Base-by-base conservation (phyloP, 495 filamentous ascomycete genomes). In the Cercophora sp. region DNA sequence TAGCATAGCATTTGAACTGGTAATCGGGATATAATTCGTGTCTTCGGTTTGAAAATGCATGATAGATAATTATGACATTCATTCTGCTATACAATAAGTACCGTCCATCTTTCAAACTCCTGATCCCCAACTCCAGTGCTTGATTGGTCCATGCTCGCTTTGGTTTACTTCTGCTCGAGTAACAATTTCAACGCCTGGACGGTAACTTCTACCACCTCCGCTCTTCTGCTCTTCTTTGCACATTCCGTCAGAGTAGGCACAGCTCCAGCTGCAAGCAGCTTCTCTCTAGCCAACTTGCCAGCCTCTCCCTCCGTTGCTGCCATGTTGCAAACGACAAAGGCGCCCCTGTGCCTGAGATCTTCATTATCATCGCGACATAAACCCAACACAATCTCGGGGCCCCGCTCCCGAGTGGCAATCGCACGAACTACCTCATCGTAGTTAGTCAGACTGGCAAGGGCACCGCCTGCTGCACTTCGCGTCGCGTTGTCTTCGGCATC, bases 401-500 rank as follows among this genome's bases (percentile, higher is more conserved):
- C 88, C 10, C 85, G 72, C 20, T 90, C 79, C 36, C 82, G 75
- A 32, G 79, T 79, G 53, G 92, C 54, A 22, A 96, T 73, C 2
- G 76, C 84, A 24, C 80, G 73, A 13, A 91, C 85, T 0, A 84
- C 83, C 1, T 74, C 78, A 54, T 92, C 88, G 57, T 81, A 91
- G 42, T 85, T 83, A 0, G 88, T 88, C 51, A 98, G 62, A 72
- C 85, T 85, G 11, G 93, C 93, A 45, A 98, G 63, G 0, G 88
- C 92, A 0, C 93, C 93, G 8, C 90, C 92, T 3, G 93, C 90
- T 0, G 90, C 93, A 50, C 82, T 80, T 40, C 92, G 74, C 4
- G 92, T 95, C 8, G 78, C 82, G 23, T 78, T 64, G 59, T 96
- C 90, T 48, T 96, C 86, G 1, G 85, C 82, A 61, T 97, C 92